Conservation (phyloP, 2,329 filamentous ascomycete species). For the Clonostachys rhizophaga region DNA sequence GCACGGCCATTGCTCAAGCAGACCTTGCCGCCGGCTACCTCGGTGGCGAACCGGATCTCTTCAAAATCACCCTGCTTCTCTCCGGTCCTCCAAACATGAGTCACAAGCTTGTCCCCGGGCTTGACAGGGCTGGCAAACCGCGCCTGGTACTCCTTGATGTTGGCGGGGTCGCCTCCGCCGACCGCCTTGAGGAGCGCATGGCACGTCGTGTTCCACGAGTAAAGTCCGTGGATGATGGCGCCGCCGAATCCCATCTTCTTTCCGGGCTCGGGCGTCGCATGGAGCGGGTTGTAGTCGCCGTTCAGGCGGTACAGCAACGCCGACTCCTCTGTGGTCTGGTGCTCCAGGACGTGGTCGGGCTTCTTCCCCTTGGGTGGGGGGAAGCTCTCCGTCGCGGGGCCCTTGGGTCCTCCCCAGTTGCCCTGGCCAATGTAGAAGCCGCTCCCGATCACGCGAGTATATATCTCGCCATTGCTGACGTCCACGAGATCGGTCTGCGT, state of each 20-base stretch:
- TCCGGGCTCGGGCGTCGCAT: conserved; percentile 81
- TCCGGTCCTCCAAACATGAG: conserved; percentile 77
- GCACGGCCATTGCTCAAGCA: conserved; percentile 84
- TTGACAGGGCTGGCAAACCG: conserved; percentile 81
- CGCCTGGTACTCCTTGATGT: conserved; percentile 84
- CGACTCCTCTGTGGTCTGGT: conserved; percentile 68
- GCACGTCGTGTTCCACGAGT: conserved; percentile 76
- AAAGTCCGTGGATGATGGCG: conserved; percentile 84
- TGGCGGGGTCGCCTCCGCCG: conserved; percentile 72
- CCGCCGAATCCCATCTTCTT: conserved; percentile 89
- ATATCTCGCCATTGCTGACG: conserved; percentile 62
- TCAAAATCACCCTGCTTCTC: conserved; percentile 63
- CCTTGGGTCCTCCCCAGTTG: conserved; percentile 86
- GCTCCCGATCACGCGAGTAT: conserved; percentile 63
- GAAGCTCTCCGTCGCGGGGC: conserved; percentile 73
- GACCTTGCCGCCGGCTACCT: conserved; percentile 76
- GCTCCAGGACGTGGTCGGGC: conserved; percentile 66
- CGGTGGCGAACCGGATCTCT: conserved; percentile 76
- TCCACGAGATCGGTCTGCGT: conserved; percentile 76
- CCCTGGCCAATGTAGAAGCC: conserved; percentile 78
- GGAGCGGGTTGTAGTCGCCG: conserved; percentile 91
- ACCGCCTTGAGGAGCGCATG: conserved; percentile 70
- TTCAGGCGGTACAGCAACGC: conserved; percentile 80
- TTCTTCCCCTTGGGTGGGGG: conserved; percentile 70
- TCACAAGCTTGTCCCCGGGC: conserved; percentile 77